Conservation (phyloP, 495 filamentous ascomycete species). For the Lasiosphaeria miniovina region DNA sequence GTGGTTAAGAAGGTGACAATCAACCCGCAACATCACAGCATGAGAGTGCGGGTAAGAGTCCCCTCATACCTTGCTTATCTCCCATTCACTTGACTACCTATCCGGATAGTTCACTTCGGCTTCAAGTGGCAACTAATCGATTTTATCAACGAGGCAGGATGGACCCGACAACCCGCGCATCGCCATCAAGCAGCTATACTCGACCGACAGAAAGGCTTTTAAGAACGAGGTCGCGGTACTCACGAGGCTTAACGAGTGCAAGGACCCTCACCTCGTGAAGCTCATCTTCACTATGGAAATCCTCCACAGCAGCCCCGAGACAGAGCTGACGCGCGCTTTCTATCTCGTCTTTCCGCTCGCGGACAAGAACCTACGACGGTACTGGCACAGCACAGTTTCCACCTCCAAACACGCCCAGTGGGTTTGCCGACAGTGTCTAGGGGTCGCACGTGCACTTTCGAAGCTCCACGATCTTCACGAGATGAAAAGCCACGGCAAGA, state of each 20-base stretch:
- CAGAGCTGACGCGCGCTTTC: neutral
- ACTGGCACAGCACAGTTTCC: conserved; percentile 4
- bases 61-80: neutral
- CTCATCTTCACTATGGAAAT: conserved; percentile 17
- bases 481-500: neutral
- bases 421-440: conserved; percentile 5
- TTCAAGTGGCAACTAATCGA: neutral
- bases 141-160: neutral
- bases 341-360: conserved; percentile 13
- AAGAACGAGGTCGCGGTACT: conserved; percentile 12
- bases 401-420: neutral
- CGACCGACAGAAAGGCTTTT: neutral
- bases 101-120: too few relatives aligned
- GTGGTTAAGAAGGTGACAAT: neutral
- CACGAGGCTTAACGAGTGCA: conserved; percentile 5
- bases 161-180: conserved; percentile 1
- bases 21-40: neutral
- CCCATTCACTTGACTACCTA: neutral
- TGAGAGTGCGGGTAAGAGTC: neutral
- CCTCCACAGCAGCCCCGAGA: neutral
- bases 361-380: conserved; percentile 4
- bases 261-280: conserved; percentile 11
- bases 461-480: conserved; percentile 10
- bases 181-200: conserved; percentile 6
- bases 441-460: conserved; percentile 3